Evolutionary conservation across 1,139 yeast species (phyloP).

Genomic region (Nakaseomyces delphensis): DNA sequence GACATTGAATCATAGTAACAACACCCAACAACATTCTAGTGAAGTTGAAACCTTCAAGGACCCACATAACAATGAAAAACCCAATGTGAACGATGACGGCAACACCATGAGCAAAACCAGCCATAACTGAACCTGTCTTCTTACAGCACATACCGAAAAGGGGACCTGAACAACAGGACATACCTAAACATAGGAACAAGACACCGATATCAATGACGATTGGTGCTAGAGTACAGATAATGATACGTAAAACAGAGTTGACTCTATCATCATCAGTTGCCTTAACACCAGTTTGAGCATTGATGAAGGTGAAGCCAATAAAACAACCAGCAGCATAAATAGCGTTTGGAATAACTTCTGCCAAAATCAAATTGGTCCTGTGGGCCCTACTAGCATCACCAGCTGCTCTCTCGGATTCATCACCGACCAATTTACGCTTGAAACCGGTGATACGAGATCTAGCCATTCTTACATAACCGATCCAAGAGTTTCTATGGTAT

Average conservation of each 20-base stretch:
- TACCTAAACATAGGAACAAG: slow-evolving; percentile 57
- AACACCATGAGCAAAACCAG: slow-evolving; percentile 93
- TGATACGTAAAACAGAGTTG: slow-evolving; percentile 75
- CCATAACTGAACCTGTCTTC: slow-evolving; percentile 95
- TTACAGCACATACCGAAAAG: slow-evolving; percentile 90
- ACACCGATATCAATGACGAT: slow-evolving; percentile 85
- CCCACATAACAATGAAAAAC: slow-evolving; percentile 95
- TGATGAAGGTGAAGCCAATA: slow-evolving; percentile 85
- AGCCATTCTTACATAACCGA: slow-evolving; percentile 89
- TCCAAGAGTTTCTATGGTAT: slow-evolving; percentile 99
- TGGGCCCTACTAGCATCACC: slow-evolving; percentile 95
- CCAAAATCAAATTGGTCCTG: slow-evolving; percentile 73
- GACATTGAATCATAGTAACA: slow-evolving; percentile 74
- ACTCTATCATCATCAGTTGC: slow-evolving; percentile 41
- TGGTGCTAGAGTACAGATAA: slow-evolving; percentile 87
- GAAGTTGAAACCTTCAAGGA: slow-evolving; percentile 84
- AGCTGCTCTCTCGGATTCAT: slow-evolving; percentile 83
- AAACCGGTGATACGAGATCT: slow-evolving; percentile 98
- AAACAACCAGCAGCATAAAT: slow-evolving; percentile 86
- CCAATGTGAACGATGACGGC: slow-evolving; percentile 79
- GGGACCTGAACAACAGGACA: slow-evolving; percentile 98
- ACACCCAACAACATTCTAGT: slow-evolving; percentile 83
- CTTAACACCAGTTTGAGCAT: slow-evolving; percentile 93
- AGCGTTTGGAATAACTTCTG: slow-evolving; percentile 79
- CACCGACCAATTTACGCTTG: slow-evolving; percentile 84